phyloP scores from a whole-genome alignment of 2,329 filamentous ascomycete species.

The Phialophora tarda region DNA sequence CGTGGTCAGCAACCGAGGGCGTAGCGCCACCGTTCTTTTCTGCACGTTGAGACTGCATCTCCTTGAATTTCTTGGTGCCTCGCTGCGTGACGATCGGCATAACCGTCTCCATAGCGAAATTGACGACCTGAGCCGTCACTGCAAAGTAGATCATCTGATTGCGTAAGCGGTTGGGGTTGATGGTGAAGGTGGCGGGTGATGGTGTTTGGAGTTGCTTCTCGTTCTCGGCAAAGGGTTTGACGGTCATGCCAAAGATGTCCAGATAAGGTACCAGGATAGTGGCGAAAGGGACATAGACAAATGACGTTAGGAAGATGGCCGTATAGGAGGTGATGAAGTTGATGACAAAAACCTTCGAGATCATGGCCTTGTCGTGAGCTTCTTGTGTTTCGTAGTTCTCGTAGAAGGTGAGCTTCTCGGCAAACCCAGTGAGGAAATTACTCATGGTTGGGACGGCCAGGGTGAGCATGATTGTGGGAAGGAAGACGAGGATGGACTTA shows the following conservation, averaged over 20 bases:
- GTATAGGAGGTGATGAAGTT: constrained; percentile 97
- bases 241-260: constrained; percentile 76
- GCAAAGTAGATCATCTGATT: constrained; percentile 97
- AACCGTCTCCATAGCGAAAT: constrained; percentile 80
- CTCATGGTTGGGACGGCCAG: constrained; percentile 79
- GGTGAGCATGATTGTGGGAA: constrained; percentile 87
- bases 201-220: constrained; percentile 69
- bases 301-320: constrained; percentile 88
- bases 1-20: constrained; percentile 60
- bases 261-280: constrained; percentile 82
- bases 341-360: constrained; percentile 91
- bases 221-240: constrained; percentile 75
- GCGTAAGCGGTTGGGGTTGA: constrained; percentile 81
- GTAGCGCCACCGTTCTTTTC: constrained; percentile 61
- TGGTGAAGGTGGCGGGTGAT: constrained; percentile 69
- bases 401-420: constrained; percentile 75
- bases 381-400: constrained; percentile 94
- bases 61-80: constrained; percentile 77
- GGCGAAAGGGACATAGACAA: constrained; percentile 93
- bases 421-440: constrained; percentile 74
- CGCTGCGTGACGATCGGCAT: constrained; percentile 84
- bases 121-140: constrained; percentile 90
- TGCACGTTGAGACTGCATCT: constrained; percentile 67
- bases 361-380: constrained; percentile 80
- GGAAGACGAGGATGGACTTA: constrained; percentile 82